A percentile compares a stretch with the other conserved stretches of the same genome.
These are phyloP conservation scores for Dioscorea cayenensis DNA, from an alignment of 116 monocot genomes.

Conservation along the genomic window DNA sequence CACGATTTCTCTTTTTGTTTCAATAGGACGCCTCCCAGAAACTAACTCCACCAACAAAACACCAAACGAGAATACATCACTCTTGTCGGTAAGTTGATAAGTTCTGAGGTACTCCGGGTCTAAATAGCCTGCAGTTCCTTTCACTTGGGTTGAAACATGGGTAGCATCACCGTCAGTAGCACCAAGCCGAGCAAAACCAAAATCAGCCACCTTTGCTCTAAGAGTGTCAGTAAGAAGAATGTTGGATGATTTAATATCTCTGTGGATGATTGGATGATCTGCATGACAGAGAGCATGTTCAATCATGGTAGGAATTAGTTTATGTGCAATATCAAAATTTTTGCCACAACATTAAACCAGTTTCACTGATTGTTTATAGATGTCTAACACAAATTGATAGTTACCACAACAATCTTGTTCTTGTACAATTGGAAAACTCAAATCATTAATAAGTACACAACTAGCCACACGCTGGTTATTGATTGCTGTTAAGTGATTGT, in stretches of 20 bases:
- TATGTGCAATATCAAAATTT: too few relatives aligned
- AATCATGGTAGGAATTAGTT: background rate
- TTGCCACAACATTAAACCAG: too few relatives aligned
- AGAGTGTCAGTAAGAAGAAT: conserved; percentile 80
- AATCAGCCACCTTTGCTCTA: conserved; percentile 90
- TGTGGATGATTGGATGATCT: conserved; percentile 90
- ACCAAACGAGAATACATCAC: conserved; percentile 88
- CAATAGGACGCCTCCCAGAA: conserved; percentile 64
- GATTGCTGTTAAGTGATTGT: background rate
- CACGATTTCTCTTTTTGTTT: conserved; percentile 39
- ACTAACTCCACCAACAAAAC: conserved; percentile 73
- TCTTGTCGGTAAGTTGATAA: conserved; percentile 76
- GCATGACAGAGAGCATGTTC: conserved; percentile 4
- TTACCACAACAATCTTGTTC: too few relatives aligned
- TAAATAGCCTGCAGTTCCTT: conserved; percentile 86
- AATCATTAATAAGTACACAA: too few relatives aligned
- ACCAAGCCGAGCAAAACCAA: conserved; percentile 75
- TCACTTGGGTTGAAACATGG: conserved; percentile 85
- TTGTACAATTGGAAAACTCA: too few relatives aligned
- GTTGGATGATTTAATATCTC: conserved; percentile 78
- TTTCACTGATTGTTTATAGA: too few relatives aligned
- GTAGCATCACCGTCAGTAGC: conserved; percentile 39
- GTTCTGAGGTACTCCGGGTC: conserved; percentile 86
- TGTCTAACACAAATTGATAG: too few relatives aligned
- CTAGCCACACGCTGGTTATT: too few relatives aligned